Evolutionary conservation across 2,329 filamentous ascomycete genomes (phyloP).

Genomic region (Pseudocercospora eumusae): DNA sequence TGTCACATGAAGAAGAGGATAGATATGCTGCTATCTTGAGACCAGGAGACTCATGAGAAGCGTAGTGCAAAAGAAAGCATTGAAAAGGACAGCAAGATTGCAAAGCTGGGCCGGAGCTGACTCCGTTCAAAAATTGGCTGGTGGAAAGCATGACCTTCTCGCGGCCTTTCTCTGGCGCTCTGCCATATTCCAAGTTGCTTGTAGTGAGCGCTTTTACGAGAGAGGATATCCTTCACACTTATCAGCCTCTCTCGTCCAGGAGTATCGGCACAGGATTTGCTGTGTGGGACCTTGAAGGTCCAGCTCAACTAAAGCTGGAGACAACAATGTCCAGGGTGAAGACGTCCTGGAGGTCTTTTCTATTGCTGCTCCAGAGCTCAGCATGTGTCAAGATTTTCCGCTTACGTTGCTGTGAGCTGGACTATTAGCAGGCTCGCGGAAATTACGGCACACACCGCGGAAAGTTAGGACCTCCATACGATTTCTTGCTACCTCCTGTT

Average conservation of each 20-base stretch:
- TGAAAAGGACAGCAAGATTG: background rate
- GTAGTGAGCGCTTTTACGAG: background rate
- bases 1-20: slow-evolving; percentile 4
- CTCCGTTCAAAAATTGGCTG: background rate
- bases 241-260: background rate
- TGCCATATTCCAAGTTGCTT: background rate
- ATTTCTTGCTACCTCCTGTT: background rate
- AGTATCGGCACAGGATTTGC: background rate
- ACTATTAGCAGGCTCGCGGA: background rate
- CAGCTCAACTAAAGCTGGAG: background rate
- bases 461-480: background rate
- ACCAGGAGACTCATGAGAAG: background rate
- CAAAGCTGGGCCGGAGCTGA: background rate
- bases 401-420: background rate
- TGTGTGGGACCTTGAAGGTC: background rate
- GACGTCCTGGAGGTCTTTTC: background rate
- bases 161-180: background rate
- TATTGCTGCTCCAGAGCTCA: background rate
- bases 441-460: background rate
- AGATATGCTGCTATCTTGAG: background rate
- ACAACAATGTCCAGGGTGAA: background rate
- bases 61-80: background rate
- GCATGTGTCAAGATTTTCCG: background rate
- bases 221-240: background rate
- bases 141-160: background rate